Evolutionary conservation across 208 protist species (phyloP).

Genomic region (Crithidia thermophila): DNA sequence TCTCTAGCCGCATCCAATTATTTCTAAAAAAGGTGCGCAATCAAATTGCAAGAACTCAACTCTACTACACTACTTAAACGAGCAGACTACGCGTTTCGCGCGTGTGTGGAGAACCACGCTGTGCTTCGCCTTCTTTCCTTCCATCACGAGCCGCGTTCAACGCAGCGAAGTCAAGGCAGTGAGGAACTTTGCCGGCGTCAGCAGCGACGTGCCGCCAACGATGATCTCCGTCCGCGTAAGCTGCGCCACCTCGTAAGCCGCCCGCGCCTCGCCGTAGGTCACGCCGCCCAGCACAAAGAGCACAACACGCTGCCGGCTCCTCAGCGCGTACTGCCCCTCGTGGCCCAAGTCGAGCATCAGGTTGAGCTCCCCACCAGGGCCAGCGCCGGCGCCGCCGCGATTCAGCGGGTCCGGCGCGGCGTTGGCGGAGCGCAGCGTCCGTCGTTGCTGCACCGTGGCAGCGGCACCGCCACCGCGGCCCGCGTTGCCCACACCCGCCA

Average conservation of each 20-base stretch:
- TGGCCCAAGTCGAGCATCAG: slow-evolving; percentile 51
- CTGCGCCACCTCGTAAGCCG: slow-evolving; percentile 71
- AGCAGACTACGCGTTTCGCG: too few relatives aligned
- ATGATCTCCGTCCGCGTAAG: slow-evolving; percentile 57
- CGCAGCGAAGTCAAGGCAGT: slow-evolving; percentile 36
- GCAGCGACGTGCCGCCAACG: slow-evolving; percentile 69
- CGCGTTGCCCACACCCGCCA: slow-evolving; percentile 6
- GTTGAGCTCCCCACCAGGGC: slow-evolving; percentile 19
- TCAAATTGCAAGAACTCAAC: neutral
- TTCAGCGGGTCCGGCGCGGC: slow-evolving; percentile 7
- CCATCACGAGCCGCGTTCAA: neutral
- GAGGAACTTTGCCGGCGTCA: slow-evolving; percentile 56
- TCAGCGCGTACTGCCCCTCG: slow-evolving; percentile 46
- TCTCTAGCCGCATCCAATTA: too few relatives aligned
- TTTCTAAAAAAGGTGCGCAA: neutral
- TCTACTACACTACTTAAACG: too few relatives aligned
- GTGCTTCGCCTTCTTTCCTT: neutral
- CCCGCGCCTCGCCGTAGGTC: slow-evolving; percentile 66
- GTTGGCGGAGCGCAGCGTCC: neutral
- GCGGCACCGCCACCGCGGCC: slow-evolving; percentile 3
- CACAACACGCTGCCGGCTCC: slow-evolving; percentile 54
- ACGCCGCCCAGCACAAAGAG: slow-evolving; percentile 80
- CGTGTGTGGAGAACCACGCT: too few relatives aligned
- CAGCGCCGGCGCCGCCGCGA: neutral
- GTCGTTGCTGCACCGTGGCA: slow-evolving; percentile 17